These are phyloP conservation scores for Colletotrichum liaoningense DNA, from an alignment of 2,329 filamentous ascomycete genomes.

Conservation along the genomic window DNA sequence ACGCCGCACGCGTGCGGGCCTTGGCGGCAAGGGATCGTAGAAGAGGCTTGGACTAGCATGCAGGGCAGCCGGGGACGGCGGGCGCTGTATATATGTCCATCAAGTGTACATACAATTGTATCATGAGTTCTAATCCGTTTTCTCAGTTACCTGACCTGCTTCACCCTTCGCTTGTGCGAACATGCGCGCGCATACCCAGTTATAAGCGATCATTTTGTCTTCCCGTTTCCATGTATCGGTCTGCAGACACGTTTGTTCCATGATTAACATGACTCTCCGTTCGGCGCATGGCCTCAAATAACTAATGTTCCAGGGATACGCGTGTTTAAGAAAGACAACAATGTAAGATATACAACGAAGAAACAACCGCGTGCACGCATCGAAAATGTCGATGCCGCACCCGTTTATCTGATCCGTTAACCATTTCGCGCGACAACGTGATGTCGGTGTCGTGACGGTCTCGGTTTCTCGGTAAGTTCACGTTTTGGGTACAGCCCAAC, in stretches of 20 bases:
- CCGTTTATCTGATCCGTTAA: conserved; percentile 21
- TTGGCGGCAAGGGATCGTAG: conserved; percentile 54
- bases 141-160: conserved; percentile 14
- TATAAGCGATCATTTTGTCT: conserved; percentile 16
- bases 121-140: conserved; percentile 29
- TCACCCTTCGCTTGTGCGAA: neutral
- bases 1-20: conserved; percentile 53
- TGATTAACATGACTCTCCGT: conserved; percentile 2
- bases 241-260: neutral
- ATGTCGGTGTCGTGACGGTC: conserved; percentile 12
- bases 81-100: conserved; percentile 53
- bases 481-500: neutral
- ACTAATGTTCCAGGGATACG: neutral
- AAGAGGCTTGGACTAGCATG: conserved; percentile 52
- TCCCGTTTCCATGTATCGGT: neutral
- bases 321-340: neutral
- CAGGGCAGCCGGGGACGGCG: conserved; percentile 41
- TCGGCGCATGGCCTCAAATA: neutral
- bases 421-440: conserved; percentile 5
- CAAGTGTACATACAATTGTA: conserved; percentile 43
- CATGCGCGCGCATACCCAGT: neutral
- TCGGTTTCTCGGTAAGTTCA: conserved; percentile 16
- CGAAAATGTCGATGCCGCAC: conserved; percentile 16
- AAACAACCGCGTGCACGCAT: neutral
- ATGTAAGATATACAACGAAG: neutral